Base-by-base conservation (phyloP, 2,329 filamentous ascomycete genomes). In the Aspergillus unguis region DNA sequence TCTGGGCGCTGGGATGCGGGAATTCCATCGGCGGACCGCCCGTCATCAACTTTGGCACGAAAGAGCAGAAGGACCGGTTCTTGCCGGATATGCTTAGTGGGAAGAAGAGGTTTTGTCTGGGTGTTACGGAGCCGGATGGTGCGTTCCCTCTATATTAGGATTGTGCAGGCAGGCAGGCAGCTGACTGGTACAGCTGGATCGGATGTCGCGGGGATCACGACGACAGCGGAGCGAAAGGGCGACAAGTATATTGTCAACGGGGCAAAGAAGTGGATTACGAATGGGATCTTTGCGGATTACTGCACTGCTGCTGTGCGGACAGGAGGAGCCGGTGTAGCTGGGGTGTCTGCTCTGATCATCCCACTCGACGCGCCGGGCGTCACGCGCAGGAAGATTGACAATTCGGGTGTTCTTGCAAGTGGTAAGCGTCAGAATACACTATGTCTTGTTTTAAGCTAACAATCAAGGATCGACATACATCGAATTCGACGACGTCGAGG, bases 401-500 rank as follows among this genome's bases (percentile, higher is more conserved):
- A 85, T 65, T 81, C 77, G 7, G 83, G 83, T 2, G 80, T 84
- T 75, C 52, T 80, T 54, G 80, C 80, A 5, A 82, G 81, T 33
- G 80, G 80, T 54, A 69, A 55, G 53, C 35, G n/a, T 25, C 3
- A 31, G 3, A 35, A 5, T 32, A 40, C 2, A 1, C 3, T 17
- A 36, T 6, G 33, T 3, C 10, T 17, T 17, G 4, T 36, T n/a
- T 17, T 5, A 3, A 40, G 26, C 37, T 40, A 25, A 40, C 37
- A 1, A 11, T 40, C 17, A 17, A 63, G 60, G 61, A 2, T 65
- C 88, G 0, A 81, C 87, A 3, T 92, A 83, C 68, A 81, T 92
- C 62, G 88, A 88, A 46, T 91, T 89, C 68, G 86, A 91, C 70
- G 85, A 46, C 58, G 88, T 90, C 66, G 88, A 89, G 74, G 88